Conservation (phyloP, 495 filamentous ascomycete species). For the Pseudomonodictys pantanalensis region DNA sequence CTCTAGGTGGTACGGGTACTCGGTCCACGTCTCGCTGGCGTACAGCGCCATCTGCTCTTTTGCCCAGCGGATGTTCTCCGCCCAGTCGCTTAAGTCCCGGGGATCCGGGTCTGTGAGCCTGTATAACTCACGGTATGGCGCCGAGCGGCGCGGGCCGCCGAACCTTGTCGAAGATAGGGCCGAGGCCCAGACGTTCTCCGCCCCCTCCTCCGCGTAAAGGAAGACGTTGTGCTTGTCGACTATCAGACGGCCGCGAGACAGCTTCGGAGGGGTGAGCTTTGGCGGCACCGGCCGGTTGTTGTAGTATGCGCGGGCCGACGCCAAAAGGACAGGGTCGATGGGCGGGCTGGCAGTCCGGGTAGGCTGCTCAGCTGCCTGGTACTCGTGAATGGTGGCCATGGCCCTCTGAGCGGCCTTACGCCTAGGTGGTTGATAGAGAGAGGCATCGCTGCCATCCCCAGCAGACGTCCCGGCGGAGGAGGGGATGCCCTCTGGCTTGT, state of each 20-base stretch:
- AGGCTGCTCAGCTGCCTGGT: background rate
- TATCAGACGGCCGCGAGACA: background rate
- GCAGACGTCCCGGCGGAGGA: background rate
- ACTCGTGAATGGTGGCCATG: background rate
- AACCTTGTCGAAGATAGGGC: conserved; percentile 3
- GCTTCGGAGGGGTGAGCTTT: background rate
- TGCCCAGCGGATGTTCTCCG: conserved; percentile 21
- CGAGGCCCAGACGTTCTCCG: background rate
- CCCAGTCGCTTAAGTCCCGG: conserved; percentile 11
- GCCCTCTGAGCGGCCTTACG: background rate
- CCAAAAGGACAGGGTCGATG: background rate
- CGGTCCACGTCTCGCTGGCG: background rate
- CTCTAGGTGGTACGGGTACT: conserved; percentile 3
- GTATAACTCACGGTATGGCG: conserved; percentile 9
- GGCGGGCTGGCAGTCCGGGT: background rate
- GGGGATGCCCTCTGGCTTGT: background rate
- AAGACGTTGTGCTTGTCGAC: background rate
- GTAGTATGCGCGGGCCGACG: background rate
- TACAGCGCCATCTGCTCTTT: conserved; percentile 7
- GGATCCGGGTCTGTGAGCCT: background rate
- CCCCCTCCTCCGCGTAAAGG: conserved; percentile 3
- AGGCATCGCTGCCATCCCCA: background rate
- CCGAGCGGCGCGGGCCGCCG: background rate
- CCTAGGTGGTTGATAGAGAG: background rate
- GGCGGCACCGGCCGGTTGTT: background rate